phyloP scores from a whole-genome alignment of 352 stramenopile species.

The Discostella stelligera region DNA sequence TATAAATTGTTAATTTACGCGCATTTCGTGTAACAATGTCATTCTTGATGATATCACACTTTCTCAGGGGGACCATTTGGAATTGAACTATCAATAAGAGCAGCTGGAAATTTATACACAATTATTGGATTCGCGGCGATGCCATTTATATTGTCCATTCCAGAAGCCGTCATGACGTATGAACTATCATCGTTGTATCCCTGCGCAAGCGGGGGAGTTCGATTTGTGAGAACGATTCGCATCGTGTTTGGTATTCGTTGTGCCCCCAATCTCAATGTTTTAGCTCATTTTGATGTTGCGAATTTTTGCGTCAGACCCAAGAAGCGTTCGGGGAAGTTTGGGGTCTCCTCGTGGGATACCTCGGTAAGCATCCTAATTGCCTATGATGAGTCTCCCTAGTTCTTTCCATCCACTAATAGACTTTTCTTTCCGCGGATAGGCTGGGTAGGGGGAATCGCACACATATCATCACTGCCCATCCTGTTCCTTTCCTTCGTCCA shows the following conservation, averaged over 20 bases:
- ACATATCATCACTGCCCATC: constrained; percentile 87
- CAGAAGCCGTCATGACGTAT: constrained; percentile 86
- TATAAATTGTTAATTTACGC: too few relatives aligned
- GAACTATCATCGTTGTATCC: constrained; percentile 87
- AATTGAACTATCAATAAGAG: constrained; percentile 86
- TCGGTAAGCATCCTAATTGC: constrained; percentile 20
- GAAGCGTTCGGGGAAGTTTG: constrained; percentile 81
- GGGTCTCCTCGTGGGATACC: constrained; percentile 46
- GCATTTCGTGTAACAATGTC: too few relatives aligned
- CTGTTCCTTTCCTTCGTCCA: constrained; percentile 70
- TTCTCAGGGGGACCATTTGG: constrained; percentile 87
- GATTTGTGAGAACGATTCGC: constrained; percentile 76
- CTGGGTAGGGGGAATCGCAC: constrained; percentile 73
- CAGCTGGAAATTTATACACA: constrained; percentile 84
- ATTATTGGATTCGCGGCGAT: constrained; percentile 85
- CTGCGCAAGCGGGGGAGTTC: constrained; percentile 83
- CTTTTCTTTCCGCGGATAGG: too few relatives aligned
- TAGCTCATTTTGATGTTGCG: background rate
- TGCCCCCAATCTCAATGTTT: background rate
- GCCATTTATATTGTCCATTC: constrained; percentile 85
- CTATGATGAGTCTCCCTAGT: too few relatives aligned
- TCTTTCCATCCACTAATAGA: too few relatives aligned
- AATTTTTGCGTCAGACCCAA: constrained; percentile 34
- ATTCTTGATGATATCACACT: too few relatives aligned
- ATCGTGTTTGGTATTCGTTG: background rate